Evolutionary conservation across 164 flowering plant genomes (phyloP), one percentile per base, ranked within the genome.

Genomic region (Magnolia sinica): DNA sequence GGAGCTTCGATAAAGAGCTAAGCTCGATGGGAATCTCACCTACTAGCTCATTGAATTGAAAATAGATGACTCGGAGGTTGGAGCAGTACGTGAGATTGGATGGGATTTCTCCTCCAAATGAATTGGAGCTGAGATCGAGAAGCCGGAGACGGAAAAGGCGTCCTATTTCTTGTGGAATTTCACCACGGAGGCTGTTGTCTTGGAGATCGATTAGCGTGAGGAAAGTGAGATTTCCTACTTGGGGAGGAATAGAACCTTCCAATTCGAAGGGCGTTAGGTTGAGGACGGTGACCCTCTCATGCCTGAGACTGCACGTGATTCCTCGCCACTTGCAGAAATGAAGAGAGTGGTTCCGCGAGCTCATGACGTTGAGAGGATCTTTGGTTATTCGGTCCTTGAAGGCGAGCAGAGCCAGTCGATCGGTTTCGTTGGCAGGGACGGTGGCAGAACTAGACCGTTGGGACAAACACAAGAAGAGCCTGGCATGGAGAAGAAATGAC

Each of bases 141-240:
- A 7, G 1, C 65, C 64, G 31, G 4, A 77, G 63, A 8, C 64
- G 37, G 20, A 31, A 72, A 37, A 77, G 31, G 13, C 20, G 71
- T 45, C 79, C 75, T 9, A 77, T 1, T 66, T 77, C 20, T n/a
- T 16, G 27, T 0, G 79, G 76, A n/a, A 72, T 77, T 65, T 64
- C 55, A 11, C 67, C 76, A 50, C 5, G 1, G 51, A 72, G 66
- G 45, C 45, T 37, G 45, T 37, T 37, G 45, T 37, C 45, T 37
- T 4, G 6, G 50, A 24, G 66, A 66, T 72, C 66, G 75, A 64
- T 65, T 52, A 7, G 0, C 5, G 52, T 72, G 1, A 77, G 74
- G 24, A 72, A 77, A 1, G 75, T 71, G 0, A 77, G 72, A 64
- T 65, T 71, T 18, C 79, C 79, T 19, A 77, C 64, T 3, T 64